Evolutionary conservation across 495 filamentous ascomycete species (phyloP).

Genomic region (Paragyromitra xinjiangensis): DNA sequence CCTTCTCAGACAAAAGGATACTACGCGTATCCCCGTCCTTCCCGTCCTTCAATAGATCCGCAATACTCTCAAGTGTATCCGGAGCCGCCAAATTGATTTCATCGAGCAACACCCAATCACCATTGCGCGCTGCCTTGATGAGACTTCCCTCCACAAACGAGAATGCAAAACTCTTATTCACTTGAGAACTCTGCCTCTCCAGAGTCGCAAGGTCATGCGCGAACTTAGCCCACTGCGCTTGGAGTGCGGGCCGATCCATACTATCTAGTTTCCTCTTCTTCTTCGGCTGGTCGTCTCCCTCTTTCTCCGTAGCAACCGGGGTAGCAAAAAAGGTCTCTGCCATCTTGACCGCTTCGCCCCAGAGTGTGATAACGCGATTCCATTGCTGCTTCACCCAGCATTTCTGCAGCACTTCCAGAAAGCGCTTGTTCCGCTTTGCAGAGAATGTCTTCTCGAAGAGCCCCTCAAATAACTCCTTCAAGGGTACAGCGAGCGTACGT

Average conservation of each 20-base stretch:
- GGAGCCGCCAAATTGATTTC: slow-evolving; percentile 96
- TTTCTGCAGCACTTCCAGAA: slow-evolving; percentile 79
- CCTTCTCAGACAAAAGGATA: slow-evolving; percentile 88
- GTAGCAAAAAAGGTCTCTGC: slow-evolving; percentile 75
- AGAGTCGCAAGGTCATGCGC: slow-evolving; percentile 77
- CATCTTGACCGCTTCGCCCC: slow-evolving; percentile 87
- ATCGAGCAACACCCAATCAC: slow-evolving; percentile 97
- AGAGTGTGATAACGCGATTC: slow-evolving; percentile 80
- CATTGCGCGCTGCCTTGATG: slow-evolving; percentile 88
- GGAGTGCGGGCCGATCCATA: slow-evolving; percentile 70
- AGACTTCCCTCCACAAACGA: slow-evolving; percentile 95
- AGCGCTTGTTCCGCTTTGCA: slow-evolving; percentile 82
- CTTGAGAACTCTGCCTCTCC: slow-evolving; percentile 79
- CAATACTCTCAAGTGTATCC: slow-evolving; percentile 92
- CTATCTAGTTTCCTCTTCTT: slow-evolving; percentile 79
- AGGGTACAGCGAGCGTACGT: slow-evolving; percentile 82
- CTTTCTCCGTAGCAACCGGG: slow-evolving; percentile 57
- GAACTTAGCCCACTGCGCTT: slow-evolving; percentile 81
- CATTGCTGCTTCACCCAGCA: slow-evolving; percentile 83
- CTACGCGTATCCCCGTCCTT: slow-evolving; percentile 71
- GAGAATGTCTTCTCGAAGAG: slow-evolving; percentile 88
- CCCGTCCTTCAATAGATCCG: slow-evolving; percentile 79
- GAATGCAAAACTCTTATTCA: slow-evolving; percentile 86
- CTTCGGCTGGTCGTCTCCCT: slow-evolving; percentile 69
- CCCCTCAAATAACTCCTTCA: slow-evolving; percentile 92